Evolutionary conservation across 371 early-diverging fungal species (phyloP).

Genomic region (Syncephalastrum monosporum): DNA sequence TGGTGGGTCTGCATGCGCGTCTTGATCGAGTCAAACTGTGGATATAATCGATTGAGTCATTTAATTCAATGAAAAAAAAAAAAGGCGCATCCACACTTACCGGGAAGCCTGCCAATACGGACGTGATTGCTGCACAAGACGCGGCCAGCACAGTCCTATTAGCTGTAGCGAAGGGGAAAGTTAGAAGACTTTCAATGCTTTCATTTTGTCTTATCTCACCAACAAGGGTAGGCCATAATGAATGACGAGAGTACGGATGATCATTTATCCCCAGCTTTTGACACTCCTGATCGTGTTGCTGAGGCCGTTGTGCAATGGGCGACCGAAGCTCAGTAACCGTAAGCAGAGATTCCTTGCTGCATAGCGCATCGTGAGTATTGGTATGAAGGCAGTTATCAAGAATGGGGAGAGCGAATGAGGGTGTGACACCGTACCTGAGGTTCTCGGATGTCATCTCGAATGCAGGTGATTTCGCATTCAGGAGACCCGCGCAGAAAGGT

Average conservation of each 20-base stretch:
- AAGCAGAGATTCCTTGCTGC: too few relatives aligned
- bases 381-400: neutral
- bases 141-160: conserved; percentile 65
- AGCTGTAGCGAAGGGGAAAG: conserved; percentile 19
- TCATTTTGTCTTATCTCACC: conserved; percentile 4
- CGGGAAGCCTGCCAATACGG: conserved; percentile 63
- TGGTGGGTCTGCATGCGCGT: conserved; percentile 81
- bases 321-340: too few relatives aligned
- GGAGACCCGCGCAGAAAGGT: too few relatives aligned
- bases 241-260: too few relatives aligned
- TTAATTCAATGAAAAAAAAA: neutral
- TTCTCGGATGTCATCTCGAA: conserved; percentile 14
- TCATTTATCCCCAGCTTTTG: too few relatives aligned
- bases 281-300: too few relatives aligned
- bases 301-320: too few relatives aligned
- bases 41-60: conserved; percentile 4
- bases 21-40: conserved; percentile 75
- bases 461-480: too few relatives aligned
- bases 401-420: neutral
- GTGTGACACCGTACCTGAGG: conserved; percentile 12
- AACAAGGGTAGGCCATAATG: conserved; percentile 1
- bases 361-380: too few relatives aligned
- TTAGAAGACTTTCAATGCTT: neutral
- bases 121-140: conserved; percentile 58
- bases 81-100: conserved; percentile 27